Conservation (phyloP, 2,329 filamentous ascomycete genomes). For the Pyricularia pennisetigena region DNA sequence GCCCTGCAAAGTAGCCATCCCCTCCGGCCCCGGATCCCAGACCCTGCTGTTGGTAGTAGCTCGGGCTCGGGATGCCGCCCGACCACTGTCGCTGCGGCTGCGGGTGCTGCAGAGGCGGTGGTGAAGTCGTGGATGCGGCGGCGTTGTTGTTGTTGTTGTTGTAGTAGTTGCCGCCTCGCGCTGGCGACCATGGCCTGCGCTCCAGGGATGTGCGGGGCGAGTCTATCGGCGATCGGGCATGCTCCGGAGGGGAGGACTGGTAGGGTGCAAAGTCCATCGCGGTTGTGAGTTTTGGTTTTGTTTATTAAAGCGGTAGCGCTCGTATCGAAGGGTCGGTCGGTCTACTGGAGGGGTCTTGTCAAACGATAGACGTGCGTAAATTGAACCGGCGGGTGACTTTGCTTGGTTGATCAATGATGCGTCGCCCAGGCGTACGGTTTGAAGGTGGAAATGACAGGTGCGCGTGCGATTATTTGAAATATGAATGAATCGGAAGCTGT, state of each 20-base stretch:
- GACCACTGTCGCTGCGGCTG: slow-evolving; percentile 49
- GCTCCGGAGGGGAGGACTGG: slow-evolving; percentile 84
- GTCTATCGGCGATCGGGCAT: slow-evolving; percentile 64
- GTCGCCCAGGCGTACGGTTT: background rate
- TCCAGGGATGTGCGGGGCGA: slow-evolving; percentile 51
- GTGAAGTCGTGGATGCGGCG: slow-evolving; percentile 20
- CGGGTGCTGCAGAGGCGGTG: slow-evolving; percentile 38
- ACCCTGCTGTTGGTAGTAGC: slow-evolving; percentile 16
- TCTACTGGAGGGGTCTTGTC: background rate
- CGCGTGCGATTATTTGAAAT: background rate
- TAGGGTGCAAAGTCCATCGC: slow-evolving; percentile 94
- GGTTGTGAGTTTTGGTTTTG: background rate
- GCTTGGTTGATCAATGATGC: background rate
- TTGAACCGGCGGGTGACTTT: background rate
- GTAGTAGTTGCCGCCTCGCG: slow-evolving; percentile 30
- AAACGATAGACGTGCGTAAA: background rate
- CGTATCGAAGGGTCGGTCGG: background rate
- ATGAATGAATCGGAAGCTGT: background rate
- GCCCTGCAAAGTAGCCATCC: slow-evolving; percentile 9
- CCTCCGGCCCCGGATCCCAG: slow-evolving; percentile 8
- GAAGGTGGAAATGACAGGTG: background rate
- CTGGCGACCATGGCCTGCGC: slow-evolving; percentile 43
- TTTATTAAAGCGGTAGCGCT: background rate
- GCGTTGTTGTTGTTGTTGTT: slow-evolving; percentile 23
- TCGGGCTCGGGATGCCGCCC: slow-evolving; percentile 27